Percentiles rank a stretch among this genome's conserved stretches.
phyloP scores from a whole-genome alignment of 805 yeast genomes.

The Jamesozyma piceae region DNA sequence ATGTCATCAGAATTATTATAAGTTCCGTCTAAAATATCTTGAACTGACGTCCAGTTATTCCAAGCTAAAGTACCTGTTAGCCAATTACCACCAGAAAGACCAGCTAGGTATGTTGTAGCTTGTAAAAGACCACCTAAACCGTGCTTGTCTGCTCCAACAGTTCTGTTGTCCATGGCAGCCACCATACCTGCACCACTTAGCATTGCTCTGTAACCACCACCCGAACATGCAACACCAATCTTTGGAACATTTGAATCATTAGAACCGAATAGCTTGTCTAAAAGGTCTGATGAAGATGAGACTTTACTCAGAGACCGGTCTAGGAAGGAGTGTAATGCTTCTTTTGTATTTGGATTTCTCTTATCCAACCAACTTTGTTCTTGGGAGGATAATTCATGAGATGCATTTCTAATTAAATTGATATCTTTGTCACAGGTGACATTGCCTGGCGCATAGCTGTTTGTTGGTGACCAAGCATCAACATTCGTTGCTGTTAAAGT shows the following conservation, averaged over 20 bases:
- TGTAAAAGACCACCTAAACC: conserved; percentile 72
- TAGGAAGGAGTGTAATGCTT: conserved; percentile 38
- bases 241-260: conserved; percentile 24
- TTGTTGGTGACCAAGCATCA: conserved; percentile 33
- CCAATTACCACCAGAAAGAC: conserved; percentile 84
- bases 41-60: conserved; percentile 67
- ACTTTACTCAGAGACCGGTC: conserved; percentile 30
- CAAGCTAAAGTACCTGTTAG: conserved; percentile 56
- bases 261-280: conserved; percentile 15
- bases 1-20: conserved; percentile 28
- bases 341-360: conserved; percentile 38
- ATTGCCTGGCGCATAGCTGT: conserved; percentile 50
- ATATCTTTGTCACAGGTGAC: conserved; percentile 42
- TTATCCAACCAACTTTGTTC: conserved; percentile 45
- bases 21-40: conserved; percentile 40
- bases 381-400: conserved; percentile 31
- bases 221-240: conserved; percentile 59
- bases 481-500: conserved; percentile 3
- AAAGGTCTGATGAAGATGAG: conserved; percentile 11
- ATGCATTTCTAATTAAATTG: conserved; percentile 39
- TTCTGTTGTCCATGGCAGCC: conserved; percentile 73
- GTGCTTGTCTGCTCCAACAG: conserved; percentile 41
- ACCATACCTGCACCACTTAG: conserved; percentile 75
- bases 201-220: conserved; percentile 93
- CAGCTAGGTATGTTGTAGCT: conserved; percentile 60